Conservation (phyloP, 768 basidiomycete species). For the Termitomyces sp. region DNA sequence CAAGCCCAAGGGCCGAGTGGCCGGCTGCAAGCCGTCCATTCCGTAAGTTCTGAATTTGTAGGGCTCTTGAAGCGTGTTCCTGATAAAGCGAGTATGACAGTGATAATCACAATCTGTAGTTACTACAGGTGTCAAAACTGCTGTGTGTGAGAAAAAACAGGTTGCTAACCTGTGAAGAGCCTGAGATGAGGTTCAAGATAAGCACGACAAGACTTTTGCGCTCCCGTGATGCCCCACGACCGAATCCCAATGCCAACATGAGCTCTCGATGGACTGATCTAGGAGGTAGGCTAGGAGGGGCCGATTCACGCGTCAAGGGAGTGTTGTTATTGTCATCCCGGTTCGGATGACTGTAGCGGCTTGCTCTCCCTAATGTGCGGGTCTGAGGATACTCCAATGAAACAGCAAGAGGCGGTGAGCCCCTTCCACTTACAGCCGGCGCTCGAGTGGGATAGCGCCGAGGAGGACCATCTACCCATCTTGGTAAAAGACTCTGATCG, state of each 20-base stretch:
- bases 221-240: slow-evolving; percentile 42
- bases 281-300: slow-evolving; percentile 11
- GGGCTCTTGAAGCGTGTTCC: slow-evolving; percentile 42
- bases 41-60: slow-evolving; percentile 30
- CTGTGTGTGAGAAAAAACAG: not conserved
- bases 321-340: not conserved
- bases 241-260: slow-evolving; percentile 46
- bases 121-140: not conserved
- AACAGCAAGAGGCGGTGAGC: slow-evolving; percentile 1
- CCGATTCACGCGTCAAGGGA: slow-evolving; percentile 6
- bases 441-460: not conserved
- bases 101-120: slow-evolving; percentile 46
- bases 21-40: slow-evolving; percentile 59
- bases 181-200: slow-evolving; percentile 45
- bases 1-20: slow-evolving; percentile 66
- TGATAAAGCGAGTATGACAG: slow-evolving; percentile 43
- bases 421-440: not conserved
- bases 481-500: slow-evolving; percentile 3
- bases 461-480: not conserved
- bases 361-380: slow-evolving; percentile 14
- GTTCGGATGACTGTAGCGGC: not conserved
- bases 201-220: slow-evolving; percentile 51
- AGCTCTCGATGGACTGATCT: slow-evolving; percentile 16
- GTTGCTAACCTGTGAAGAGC: slow-evolving; percentile 37
- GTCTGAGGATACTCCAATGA: slow-evolving; percentile 1